Conservation (phyloP, 106 monocot genomes). For the Dioscorea dumetorum region DNA sequence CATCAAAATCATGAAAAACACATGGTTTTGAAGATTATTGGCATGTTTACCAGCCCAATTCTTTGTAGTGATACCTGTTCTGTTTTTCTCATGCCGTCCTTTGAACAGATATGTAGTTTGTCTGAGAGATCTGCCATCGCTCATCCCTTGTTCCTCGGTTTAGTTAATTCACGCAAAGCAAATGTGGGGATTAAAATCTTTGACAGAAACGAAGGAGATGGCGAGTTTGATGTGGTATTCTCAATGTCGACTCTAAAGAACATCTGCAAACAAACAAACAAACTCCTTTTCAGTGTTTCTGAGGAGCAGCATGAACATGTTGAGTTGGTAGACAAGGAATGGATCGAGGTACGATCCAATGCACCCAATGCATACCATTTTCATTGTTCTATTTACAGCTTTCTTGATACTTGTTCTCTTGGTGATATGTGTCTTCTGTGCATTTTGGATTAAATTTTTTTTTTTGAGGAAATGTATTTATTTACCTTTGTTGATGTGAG, state of each 20-base stretch:
- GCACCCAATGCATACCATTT: slow-evolving; percentile 32
- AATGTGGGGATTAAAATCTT: slow-evolving; percentile 41
- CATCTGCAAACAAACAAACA: slow-evolving; percentile 24
- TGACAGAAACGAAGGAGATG: slow-evolving; percentile 6
- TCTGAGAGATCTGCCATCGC: slow-evolving; percentile 18
- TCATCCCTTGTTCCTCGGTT: slow-evolving; percentile 39
- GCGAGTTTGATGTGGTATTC: slow-evolving; percentile 40
- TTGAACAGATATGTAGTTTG: slow-evolving; percentile 47
- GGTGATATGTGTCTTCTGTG: slow-evolving; percentile 29
- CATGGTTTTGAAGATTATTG: too few species aligned
- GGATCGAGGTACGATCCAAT: slow-evolving; percentile 17
- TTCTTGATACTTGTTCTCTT: slow-evolving; percentile 21
- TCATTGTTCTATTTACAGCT: slow-evolving; percentile 26
- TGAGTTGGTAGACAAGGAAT: slow-evolving; percentile 22
- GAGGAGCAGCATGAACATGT: slow-evolving; percentile 29
- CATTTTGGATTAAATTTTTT: slow-evolving; percentile 4
- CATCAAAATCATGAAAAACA: too few species aligned
- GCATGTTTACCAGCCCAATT: too few species aligned
- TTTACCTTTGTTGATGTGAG: too few species aligned
- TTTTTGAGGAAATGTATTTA: too few species aligned
- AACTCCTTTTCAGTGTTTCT: slow-evolving; percentile 29
- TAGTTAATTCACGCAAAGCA: slow-evolving; percentile 19
- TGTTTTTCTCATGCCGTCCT: not conserved
- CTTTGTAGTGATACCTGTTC: not conserved
- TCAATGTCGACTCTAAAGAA: slow-evolving; percentile 38